Evolutionary conservation across 257 asterid genomes (phyloP), one percentile per base, ranked within the genome.

Genomic region (Jacaranda copaia): DNA sequence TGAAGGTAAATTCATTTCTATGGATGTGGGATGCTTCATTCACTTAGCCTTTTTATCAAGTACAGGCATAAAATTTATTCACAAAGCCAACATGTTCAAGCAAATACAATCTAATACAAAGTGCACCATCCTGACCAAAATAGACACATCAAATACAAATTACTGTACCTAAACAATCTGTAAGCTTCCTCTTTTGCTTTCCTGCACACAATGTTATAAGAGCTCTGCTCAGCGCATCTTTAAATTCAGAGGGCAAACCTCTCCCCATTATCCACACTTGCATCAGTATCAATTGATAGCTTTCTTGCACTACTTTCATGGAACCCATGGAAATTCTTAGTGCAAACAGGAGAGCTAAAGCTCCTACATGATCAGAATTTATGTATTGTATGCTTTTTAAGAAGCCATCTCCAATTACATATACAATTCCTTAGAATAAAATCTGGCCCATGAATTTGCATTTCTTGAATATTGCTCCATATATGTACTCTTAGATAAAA

Each of bases 1-100:
- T 94, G 88, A 94, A 94, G 97, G 98, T 89, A 84, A 51, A 63
- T 66, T 59, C 68, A 71, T 74, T 67, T 77, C 16, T 20, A 49
- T 60, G 65, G 72, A 58, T 80, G 57, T 38, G 25, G 13, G 43
- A n/a, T 70, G 11, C 59, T 20, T 64, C 61, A 19, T 49, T 82
- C 43, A 15, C 62, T 78, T 38, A 19, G 15, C 20, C 62, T 66
- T 76, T 56, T 58, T 6, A 25, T 60, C 1, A 18, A 15, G 20
- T 39, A 38, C 32, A 52, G 59, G 3, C 7, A 68, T 48, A 51
- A 32, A 63, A 38, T 5, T 40, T 25, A 35, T 66, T 56, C 55
- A 3, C 6, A 25, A 45, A 32, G 25, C 65, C 14, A 9, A 4
- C 19, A 8, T 53, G 10, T 43, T 57, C 52, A 70, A 25, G 51